phyloP scores from a whole-genome alignment of 2,329 filamentous ascomycete species.

The Sporothrix pseudoabietina region DNA sequence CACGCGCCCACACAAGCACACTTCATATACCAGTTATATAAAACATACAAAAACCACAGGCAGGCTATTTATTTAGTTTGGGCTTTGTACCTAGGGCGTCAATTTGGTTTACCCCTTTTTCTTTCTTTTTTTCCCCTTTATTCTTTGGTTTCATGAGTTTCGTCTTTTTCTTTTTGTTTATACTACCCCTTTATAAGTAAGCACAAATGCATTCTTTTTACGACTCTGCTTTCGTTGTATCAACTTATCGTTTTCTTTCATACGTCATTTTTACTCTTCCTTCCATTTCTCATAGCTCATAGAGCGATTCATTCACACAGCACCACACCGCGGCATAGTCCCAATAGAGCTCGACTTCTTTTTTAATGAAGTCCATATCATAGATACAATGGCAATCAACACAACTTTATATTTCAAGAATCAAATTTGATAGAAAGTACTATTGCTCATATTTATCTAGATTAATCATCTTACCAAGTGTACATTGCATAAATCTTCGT shows the following conservation, averaged over 20 bases:
- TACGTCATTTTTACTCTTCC: not conserved
- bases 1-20: not conserved
- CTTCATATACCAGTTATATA: not conserved
- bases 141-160: not conserved
- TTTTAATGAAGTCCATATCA: not conserved
- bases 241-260: not conserved
- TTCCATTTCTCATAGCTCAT: not conserved
- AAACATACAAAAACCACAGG: not conserved
- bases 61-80: not conserved
- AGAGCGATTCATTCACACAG: not conserved
- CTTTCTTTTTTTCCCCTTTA: not conserved
- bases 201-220: not conserved
- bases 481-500: conserved; percentile 8
- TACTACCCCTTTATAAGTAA: conserved; percentile 5
- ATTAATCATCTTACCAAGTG: not conserved
- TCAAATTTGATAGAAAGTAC: not conserved
- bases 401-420: not conserved
- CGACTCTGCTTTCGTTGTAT: not conserved
- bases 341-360: not conserved
- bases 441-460: not conserved
- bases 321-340: not conserved
- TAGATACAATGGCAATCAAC: not conserved
- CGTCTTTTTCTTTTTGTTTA: not conserved
- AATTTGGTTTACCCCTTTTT: not conserved
- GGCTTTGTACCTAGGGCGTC: conserved; percentile 19